Evolutionary conservation across 352 stramenopile species (phyloP).

Genomic region (Phytophthora fragariaefolia): DNA sequence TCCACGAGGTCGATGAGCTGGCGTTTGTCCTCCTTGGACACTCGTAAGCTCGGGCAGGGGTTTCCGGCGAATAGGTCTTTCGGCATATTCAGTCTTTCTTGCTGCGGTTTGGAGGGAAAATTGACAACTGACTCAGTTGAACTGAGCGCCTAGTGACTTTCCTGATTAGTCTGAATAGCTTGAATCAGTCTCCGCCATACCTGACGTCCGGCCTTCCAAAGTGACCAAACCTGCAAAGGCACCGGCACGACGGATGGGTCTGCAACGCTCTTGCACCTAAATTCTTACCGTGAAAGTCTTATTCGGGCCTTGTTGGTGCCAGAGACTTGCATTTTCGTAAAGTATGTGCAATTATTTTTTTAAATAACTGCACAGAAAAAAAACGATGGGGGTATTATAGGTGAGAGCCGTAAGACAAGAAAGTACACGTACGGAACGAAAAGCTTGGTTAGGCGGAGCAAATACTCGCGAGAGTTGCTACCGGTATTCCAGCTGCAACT

Average conservation of each 20-base stretch:
- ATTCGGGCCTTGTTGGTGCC: too few species aligned
- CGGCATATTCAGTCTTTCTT: conserved; percentile 18
- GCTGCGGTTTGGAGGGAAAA: background rate
- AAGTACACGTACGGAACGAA: too few species aligned
- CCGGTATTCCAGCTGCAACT: too few species aligned
- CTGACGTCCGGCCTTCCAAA: background rate
- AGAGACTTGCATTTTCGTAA: too few species aligned
- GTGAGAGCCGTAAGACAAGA: too few species aligned
- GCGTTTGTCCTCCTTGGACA: conserved; percentile 28
- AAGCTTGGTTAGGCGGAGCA: too few species aligned
- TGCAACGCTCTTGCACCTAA: background rate
- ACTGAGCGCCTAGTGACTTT: too few species aligned
- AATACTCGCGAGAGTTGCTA: too few species aligned
- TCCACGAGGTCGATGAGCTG: conserved; percentile 41
- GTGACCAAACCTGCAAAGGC: background rate
- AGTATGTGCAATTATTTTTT: too few species aligned
- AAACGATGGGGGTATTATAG: too few species aligned
- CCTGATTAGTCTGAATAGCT: background rate
- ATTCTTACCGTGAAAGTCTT: conserved; percentile 1
- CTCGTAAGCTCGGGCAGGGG: conserved; percentile 34
- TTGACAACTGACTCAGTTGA: background rate
- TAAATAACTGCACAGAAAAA: too few species aligned
- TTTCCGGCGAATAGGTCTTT: conserved; percentile 33
- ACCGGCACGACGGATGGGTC: background rate
- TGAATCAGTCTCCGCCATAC: background rate